Conservation (phyloP, 106 monocot species). For the Gastrodia elata region DNA sequence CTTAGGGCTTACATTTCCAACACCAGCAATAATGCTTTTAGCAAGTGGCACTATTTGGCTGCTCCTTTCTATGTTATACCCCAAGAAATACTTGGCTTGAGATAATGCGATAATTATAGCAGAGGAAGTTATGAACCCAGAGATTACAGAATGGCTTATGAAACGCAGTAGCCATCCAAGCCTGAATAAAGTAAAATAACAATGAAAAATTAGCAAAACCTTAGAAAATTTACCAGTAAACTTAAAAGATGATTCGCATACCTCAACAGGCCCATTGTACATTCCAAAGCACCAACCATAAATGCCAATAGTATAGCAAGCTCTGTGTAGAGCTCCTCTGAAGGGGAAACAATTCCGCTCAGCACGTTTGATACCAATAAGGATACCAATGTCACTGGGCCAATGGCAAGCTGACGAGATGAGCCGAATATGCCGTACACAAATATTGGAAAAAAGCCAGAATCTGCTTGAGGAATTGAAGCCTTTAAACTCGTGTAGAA, state of each 20-base stretch:
- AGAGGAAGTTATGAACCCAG: slow-evolving; percentile 85
- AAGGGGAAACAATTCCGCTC: slow-evolving; percentile 52
- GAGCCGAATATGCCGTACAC: slow-evolving; percentile 81
- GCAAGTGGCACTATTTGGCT: slow-evolving; percentile 78
- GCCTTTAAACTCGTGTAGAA: background rate
- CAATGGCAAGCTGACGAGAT: slow-evolving; percentile 77
- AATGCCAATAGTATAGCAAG: slow-evolving; percentile 74
- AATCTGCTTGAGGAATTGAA: slow-evolving; percentile 50
- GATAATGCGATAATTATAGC: slow-evolving; percentile 84
- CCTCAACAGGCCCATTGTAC: slow-evolving; percentile 69
- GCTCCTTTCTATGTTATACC: slow-evolving; percentile 62
- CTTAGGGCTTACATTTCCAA: slow-evolving; percentile 37
- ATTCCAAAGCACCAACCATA: slow-evolving; percentile 85
- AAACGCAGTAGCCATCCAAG: slow-evolving; percentile 87
- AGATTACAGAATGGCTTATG: slow-evolving; percentile 88
- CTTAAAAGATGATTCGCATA: slow-evolving; percentile 3
- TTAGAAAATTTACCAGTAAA: background rate
- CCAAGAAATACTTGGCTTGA: slow-evolving; percentile 85
- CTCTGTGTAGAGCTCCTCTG: slow-evolving; percentile 60
- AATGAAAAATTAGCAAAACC: background rate
- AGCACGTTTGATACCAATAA: slow-evolving; percentile 78
- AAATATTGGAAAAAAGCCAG: slow-evolving; percentile 74
- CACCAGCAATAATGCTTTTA: slow-evolving; percentile 67
- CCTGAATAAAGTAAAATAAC: slow-evolving; percentile 26
- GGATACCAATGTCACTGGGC: slow-evolving; percentile 78